A percentile compares a stretch with the other conserved stretches of the same genome.
Conservation (phyloP, 352 stramenopile species). For the Blastocystis sp. region DNA sequence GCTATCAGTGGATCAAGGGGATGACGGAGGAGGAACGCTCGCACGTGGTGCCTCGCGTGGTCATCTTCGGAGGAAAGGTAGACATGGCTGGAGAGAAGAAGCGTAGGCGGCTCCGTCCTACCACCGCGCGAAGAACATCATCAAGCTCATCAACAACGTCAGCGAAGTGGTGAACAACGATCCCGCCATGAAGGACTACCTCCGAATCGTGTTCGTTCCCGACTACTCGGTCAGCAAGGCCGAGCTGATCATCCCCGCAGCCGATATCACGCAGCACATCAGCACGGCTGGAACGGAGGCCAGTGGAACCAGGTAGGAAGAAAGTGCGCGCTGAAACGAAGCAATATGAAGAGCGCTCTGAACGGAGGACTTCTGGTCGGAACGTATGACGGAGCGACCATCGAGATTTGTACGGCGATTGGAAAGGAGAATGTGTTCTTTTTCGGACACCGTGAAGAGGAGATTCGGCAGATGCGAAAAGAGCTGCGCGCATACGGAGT, state of each 20-base stretch:
- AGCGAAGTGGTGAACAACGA: conserved; percentile 58
- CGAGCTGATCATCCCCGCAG: conserved; percentile 59
- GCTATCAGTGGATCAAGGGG: conserved; percentile 58
- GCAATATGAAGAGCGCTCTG: conserved; percentile 57
- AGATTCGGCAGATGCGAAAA: conserved; percentile 55
- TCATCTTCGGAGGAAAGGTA: conserved; percentile 59
- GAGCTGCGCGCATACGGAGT: background rate
- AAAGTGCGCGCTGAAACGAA: background rate
- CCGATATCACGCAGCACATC: conserved; percentile 60
- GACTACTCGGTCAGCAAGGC: conserved; percentile 59
- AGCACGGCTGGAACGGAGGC: conserved; percentile 59
- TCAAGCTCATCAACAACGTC: conserved; percentile 60
- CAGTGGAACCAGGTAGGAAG: conserved; percentile 53
- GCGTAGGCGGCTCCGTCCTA: conserved; percentile 58
- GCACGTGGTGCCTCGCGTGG: conserved; percentile 57
- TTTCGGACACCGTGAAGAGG: conserved; percentile 57
- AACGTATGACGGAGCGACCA: conserved; percentile 60
- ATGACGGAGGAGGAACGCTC: conserved; percentile 22
- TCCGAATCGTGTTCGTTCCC: conserved; percentile 60
- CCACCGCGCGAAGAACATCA: conserved; percentile 59
- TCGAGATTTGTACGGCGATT: conserved; percentile 59
- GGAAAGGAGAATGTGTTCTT: conserved; percentile 61
- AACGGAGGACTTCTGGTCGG: conserved; percentile 60
- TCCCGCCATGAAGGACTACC: conserved; percentile 44
- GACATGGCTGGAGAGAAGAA: background rate